Percentiles rank a stretch among this genome's conserved stretches.
phyloP scores from a whole-genome alignment of 176 grass and related monocot genomes.

The Avena sativa region DNA sequence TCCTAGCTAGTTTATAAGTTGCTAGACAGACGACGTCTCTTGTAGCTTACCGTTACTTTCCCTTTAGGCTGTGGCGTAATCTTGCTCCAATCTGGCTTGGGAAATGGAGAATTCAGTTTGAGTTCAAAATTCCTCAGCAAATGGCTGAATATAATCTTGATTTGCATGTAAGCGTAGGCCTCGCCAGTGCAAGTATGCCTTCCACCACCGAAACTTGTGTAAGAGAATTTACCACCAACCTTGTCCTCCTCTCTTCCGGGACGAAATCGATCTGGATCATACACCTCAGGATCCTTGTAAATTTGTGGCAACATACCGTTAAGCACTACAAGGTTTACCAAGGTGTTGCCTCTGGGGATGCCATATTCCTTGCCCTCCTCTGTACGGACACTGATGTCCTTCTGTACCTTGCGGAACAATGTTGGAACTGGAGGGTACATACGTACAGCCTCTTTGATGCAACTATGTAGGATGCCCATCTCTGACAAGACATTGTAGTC shows the following conservation, averaged over 20 bases:
- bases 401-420: neutral
- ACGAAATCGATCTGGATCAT: neutral
- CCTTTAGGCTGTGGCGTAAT: neutral
- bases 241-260: neutral
- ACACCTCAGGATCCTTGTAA: neutral
- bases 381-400: neutral
- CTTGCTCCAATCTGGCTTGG: neutral
- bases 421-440: neutral
- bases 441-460: neutral
- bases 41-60: neutral
- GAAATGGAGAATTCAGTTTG: neutral
- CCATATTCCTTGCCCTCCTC: neutral
- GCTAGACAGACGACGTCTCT: neutral
- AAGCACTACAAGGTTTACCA: too few relatives aligned
- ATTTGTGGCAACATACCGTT: too few relatives aligned
- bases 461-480: neutral
- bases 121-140: neutral
- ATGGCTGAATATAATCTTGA: neutral
- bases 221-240: neutral
- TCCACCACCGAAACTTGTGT: neutral
- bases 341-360: neutral
- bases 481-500: neutral
- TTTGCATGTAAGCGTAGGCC: neutral
- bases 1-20: neutral
- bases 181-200: neutral